Conservation (phyloP, 1,284 basidiomycete species). For the Agaricales sp. region DNA sequence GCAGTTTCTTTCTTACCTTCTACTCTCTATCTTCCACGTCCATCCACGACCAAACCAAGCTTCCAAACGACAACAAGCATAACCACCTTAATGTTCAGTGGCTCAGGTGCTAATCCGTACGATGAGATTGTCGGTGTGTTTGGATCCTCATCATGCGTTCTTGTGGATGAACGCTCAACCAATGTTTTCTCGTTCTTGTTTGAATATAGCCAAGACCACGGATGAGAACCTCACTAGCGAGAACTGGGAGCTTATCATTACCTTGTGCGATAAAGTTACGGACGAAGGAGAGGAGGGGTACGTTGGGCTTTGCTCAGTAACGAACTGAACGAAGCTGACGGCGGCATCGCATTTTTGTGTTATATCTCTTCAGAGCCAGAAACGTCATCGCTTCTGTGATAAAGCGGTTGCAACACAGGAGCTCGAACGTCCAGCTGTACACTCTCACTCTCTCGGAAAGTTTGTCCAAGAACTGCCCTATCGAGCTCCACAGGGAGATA, state of each 20-base stretch:
- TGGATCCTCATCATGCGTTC: slow-evolving; percentile 5
- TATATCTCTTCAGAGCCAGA: slow-evolving; percentile 54
- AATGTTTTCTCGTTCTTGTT: background rate
- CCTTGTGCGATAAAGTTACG: slow-evolving; percentile 92
- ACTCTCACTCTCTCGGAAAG: slow-evolving; percentile 83
- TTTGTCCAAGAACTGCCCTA: slow-evolving; percentile 85
- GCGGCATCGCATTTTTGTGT: background rate
- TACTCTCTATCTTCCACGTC: background rate
- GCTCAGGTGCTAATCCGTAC: slow-evolving; percentile 67
- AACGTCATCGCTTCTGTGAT: slow-evolving; percentile 79
- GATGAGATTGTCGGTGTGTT: slow-evolving; percentile 88
- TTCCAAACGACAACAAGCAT: slow-evolving; percentile 3
- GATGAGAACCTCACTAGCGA: slow-evolving; percentile 91
- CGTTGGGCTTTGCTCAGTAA: slow-evolving; percentile 13
- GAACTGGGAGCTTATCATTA: slow-evolving; percentile 93
- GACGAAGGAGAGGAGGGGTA: slow-evolving; percentile 83
- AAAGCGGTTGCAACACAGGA: slow-evolving; percentile 89
- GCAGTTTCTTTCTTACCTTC: background rate
- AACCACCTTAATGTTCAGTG: slow-evolving; percentile 49
- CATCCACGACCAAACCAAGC: background rate
- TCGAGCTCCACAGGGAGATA: slow-evolving; percentile 79
- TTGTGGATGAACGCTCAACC: no score
- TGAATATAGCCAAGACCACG: slow-evolving; percentile 71
- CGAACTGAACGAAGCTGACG: background rate
- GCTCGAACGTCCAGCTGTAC: slow-evolving; percentile 95